phyloP scores from a whole-genome alignment of 2,329 filamentous ascomycete genomes.

The Xylariales sp. region DNA sequence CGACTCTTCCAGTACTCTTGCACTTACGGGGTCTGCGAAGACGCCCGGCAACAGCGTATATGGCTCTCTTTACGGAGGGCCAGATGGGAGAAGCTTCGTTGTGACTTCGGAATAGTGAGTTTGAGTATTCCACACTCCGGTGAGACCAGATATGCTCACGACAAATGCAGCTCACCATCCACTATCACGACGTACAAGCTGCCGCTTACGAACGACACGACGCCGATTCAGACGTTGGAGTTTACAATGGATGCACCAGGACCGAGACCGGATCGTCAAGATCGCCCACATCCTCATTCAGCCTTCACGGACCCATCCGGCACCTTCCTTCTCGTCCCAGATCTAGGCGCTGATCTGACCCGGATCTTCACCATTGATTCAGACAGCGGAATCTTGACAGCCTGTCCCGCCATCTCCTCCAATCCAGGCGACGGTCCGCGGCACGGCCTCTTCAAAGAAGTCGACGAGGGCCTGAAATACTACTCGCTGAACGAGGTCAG shows the following conservation, averaged over 20 bases:
- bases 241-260: constrained; percentile 39
- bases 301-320: constrained; percentile 44
- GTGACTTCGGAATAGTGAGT: constrained; percentile 43
- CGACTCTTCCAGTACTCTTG: constrained; percentile 26
- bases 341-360: constrained; percentile 50
- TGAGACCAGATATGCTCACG: constrained; percentile 10
- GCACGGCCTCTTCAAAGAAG: constrained; percentile 46
- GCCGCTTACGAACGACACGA: constrained; percentile 25
- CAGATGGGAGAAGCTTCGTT: constrained; percentile 34
- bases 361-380: constrained; percentile 48
- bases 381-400: constrained; percentile 37
- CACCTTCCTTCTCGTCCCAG: constrained; percentile 43
- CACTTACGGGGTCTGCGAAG: constrained; percentile 25
- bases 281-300: constrained; percentile 51
- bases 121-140: constrained; percentile 13
- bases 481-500: constrained; percentile 45
- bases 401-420: constrained; percentile 37
- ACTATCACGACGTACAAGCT: constrained; percentile 40
- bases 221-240: constrained; percentile 30
- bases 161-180: constrained; percentile 31
- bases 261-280: constrained; percentile 46
- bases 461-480: constrained; percentile 24
- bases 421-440: constrained; percentile 46
- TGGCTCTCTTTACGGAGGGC: constrained; percentile 34
- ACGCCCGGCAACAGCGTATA: constrained; percentile 35